Conservation (phyloP, 1,284 basidiomycete species). For the Calocybe gambosa region DNA sequence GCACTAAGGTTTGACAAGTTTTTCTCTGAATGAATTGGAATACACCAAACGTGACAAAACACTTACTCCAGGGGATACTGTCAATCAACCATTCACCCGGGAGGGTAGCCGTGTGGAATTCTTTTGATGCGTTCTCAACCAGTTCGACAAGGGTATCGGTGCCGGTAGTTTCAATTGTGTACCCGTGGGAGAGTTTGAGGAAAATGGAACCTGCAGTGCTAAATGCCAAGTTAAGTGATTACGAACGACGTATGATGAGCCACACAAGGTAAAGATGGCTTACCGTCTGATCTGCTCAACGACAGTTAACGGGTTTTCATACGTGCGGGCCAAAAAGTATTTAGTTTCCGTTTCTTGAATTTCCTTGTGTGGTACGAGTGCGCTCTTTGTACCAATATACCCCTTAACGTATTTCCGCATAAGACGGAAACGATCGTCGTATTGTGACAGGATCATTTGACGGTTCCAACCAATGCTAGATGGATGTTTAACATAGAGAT, state of each 20-base stretch:
- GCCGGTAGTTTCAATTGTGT: slow-evolving; percentile 12
- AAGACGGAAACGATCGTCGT: slow-evolving; percentile 12
- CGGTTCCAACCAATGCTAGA: slow-evolving; percentile 14
- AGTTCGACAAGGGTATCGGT: slow-evolving; percentile 15
- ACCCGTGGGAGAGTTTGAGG: slow-evolving; percentile 16
- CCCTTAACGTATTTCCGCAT: slow-evolving; percentile 15
- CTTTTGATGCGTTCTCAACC: slow-evolving; percentile 17
- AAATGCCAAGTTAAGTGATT: background rate
- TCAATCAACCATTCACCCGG: slow-evolving; percentile 18
- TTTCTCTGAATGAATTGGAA: background rate
- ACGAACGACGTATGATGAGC: background rate
- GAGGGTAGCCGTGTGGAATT: slow-evolving; percentile 15
- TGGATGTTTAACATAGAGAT: background rate
- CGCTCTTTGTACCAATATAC: slow-evolving; percentile 12
- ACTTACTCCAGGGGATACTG: slow-evolving; percentile 13
- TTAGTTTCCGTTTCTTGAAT: slow-evolving; percentile 13
- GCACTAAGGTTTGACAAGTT: slow-evolving; percentile 4
- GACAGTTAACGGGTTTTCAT: slow-evolving; percentile 5
- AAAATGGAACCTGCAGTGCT: slow-evolving; percentile 14
- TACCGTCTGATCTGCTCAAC: slow-evolving; percentile 9
- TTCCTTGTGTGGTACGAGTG: slow-evolving; percentile 4
- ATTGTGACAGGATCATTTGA: slow-evolving; percentile 16
- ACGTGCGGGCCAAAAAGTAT: slow-evolving; percentile 13
- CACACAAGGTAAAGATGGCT: background rate
- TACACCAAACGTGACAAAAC: no score